Evolutionary conservation across 192 early-diverging fungal genomes (phyloP).

Genomic region (Jimgerdemannia flammicorona): DNA sequence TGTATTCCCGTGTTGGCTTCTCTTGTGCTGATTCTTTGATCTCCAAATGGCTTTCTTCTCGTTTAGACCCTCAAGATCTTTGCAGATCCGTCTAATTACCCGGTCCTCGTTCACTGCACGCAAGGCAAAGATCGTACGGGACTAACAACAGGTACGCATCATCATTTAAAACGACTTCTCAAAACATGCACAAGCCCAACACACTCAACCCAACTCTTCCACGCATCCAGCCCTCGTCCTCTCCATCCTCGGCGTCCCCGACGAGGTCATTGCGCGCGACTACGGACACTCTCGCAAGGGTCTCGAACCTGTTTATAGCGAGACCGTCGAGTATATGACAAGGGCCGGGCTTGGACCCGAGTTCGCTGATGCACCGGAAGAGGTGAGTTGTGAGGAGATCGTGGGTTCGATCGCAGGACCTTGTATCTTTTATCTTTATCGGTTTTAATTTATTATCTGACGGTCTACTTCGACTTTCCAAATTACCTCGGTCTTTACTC

Average conservation of each 20-base stretch:
- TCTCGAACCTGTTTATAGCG: slow-evolving; percentile 34
- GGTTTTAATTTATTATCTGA: not conserved
- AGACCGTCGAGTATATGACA: slow-evolving; percentile 49
- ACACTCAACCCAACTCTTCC: not conserved
- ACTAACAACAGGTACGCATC: slow-evolving; percentile 31
- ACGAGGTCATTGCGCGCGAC: slow-evolving; percentile 51
- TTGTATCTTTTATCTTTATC: too few species aligned
- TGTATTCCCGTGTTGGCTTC: too few species aligned
- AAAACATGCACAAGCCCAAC: not conserved
- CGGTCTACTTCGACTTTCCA: not conserved
- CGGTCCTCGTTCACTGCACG: slow-evolving; percentile 63
- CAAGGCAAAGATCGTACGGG: slow-evolving; percentile 69
- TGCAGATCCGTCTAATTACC: slow-evolving; percentile 47
- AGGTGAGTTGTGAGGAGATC: slow-evolving; percentile 25
- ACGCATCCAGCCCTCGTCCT: slow-evolving; percentile 34
- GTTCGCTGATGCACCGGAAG: slow-evolving; percentile 44
- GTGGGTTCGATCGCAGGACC: not conserved
- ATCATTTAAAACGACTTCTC: not conserved
- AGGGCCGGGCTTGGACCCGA: slow-evolving; percentile 43
- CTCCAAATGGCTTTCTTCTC: too few species aligned
- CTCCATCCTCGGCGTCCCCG: slow-evolving; percentile 47
- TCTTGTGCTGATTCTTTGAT: too few species aligned
- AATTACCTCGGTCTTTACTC: not conserved
- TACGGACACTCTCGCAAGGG: slow-evolving; percentile 46
- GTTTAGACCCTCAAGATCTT: slow-evolving; percentile 39